phyloP scores from a whole-genome alignment of 306 rosid genomes.

The Myrica gale region DNA sequence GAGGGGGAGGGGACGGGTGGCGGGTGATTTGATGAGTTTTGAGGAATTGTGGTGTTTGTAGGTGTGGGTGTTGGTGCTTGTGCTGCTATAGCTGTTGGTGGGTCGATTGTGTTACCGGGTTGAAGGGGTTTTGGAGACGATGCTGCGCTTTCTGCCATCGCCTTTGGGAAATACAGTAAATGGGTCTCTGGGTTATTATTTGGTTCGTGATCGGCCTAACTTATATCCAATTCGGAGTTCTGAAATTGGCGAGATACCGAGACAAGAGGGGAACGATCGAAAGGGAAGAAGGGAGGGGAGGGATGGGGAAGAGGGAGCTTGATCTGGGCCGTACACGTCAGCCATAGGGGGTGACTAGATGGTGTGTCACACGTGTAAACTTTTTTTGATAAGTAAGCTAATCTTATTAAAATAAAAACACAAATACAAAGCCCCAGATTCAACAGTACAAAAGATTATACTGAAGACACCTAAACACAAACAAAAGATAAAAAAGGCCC shows the following conservation, averaged over 20 bases:
- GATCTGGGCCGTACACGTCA: conserved; percentile 47
- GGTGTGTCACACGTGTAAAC: neutral
- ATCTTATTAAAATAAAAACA: too few species aligned
- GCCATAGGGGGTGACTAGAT: neutral
- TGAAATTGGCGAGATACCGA: neutral
- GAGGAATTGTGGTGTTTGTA: conserved; percentile 27
- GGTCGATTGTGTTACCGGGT: conserved; percentile 38
- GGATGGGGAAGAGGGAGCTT: conserved; percentile 14
- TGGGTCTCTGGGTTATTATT: conserved; percentile 6
- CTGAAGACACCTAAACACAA: too few species aligned
- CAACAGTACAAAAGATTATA: too few species aligned
- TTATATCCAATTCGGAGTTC: conserved; percentile 2
- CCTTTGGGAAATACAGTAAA: neutral
- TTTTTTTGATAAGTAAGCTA: neutral
- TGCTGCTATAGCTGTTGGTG: conserved; percentile 12
- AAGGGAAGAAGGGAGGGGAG: neutral
- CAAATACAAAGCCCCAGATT: too few species aligned
- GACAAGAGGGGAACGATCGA: conserved; percentile 11
- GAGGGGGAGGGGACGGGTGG: conserved; percentile 45
- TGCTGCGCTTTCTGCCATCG: conserved; percentile 52
- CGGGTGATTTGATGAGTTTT: conserved; percentile 41
- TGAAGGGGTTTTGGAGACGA: conserved; percentile 49
- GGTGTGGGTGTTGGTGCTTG: conserved; percentile 1
- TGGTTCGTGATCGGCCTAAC: neutral
- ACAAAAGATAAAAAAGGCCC: too few species aligned